Evolutionary conservation across 352 stramenopile species (phyloP).

Genomic region (Elongisporangium senticosum): DNA sequence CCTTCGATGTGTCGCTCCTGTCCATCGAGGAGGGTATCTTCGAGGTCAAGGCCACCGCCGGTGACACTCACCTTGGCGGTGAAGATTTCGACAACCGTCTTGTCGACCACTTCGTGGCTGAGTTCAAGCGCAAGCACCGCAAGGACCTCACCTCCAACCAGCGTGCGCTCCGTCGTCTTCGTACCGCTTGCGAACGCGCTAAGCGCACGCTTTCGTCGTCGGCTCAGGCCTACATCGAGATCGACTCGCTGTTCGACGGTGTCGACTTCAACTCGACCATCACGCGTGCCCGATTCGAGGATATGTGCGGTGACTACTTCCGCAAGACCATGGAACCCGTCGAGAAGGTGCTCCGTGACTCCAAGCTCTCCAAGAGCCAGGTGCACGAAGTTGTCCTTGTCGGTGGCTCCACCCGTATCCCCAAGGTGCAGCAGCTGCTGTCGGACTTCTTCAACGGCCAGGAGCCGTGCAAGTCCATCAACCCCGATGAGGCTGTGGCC

Average conservation of each 20-base stretch:
- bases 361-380: conserved; percentile 84
- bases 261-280: conserved; percentile 93
- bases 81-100: conserved; percentile 95
- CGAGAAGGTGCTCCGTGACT: conserved; percentile 83
- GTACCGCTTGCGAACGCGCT: conserved; percentile 90
- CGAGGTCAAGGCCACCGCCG: conserved; percentile 93
- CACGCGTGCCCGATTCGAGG: conserved; percentile 89
- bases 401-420: conserved; percentile 73
- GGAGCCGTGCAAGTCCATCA: conserved; percentile 75
- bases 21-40: conserved; percentile 96
- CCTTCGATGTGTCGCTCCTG: conserved; percentile 92
- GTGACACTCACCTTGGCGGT: conserved; percentile 91
- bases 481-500: conserved; percentile 75
- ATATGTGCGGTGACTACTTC: conserved; percentile 89
- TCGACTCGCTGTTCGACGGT: conserved; percentile 91
- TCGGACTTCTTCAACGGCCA: conserved; percentile 63
- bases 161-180: conserved; percentile 85
- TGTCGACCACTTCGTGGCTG: conserved; percentile 89
- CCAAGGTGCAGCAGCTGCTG: conserved; percentile 57
- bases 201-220: conserved; percentile 93
- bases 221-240: conserved; percentile 92
- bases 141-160: conserved; percentile 89
- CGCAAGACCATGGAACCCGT: conserved; percentile 87
- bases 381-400: conserved; percentile 80
- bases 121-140: conserved; percentile 90